Percentiles rank a stretch among this genome's conserved stretches.
phyloP scores from a whole-genome alignment of 805 yeast genomes.

The Pichia thaimueangensis region DNA sequence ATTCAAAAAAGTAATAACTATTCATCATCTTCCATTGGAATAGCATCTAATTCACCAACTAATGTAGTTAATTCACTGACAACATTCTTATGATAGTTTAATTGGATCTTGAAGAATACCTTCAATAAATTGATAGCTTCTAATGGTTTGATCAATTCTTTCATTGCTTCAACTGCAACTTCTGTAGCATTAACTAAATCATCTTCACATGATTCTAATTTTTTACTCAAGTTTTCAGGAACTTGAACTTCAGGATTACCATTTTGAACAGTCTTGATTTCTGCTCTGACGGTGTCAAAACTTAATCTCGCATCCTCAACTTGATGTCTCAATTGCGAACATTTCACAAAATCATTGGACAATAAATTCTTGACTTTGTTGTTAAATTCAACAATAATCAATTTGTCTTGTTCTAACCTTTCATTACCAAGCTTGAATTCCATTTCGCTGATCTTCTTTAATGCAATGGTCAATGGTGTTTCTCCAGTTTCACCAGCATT shows the following conservation, averaged over 20 bases:
- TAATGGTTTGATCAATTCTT: conserved; percentile 59
- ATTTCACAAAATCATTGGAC: conserved; percentile 53
- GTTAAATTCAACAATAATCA: conserved; percentile 55
- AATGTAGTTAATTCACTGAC: conserved; percentile 40
- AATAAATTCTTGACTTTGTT: conserved; percentile 45
- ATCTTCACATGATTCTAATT: conserved; percentile 58
- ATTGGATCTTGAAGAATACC: conserved; percentile 62
- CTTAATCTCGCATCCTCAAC: conserved; percentile 66
- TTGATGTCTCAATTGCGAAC: conserved; percentile 53
- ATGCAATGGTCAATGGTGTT: conserved; percentile 44
- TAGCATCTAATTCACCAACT: conserved; percentile 38
- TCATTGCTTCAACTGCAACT: conserved; percentile 73
- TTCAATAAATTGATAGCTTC: conserved; percentile 59
- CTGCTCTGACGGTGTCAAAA: conserved; percentile 65
- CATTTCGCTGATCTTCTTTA: conserved; percentile 48
- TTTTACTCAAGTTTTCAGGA: conserved; percentile 46
- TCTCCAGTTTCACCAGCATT: conserved; percentile 1
- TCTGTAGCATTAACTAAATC: conserved; percentile 76
- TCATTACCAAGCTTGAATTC: conserved; percentile 61
- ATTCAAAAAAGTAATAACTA: neutral
- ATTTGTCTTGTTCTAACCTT: conserved; percentile 63
- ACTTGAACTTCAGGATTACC: conserved; percentile 35
- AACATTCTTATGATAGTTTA: conserved; percentile 54
- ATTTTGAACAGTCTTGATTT: conserved; percentile 34
- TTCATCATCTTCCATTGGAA: conserved; percentile 39